Base-by-base conservation (phyloP, 164 flowering plant genomes). In the Vitis rotundifolia region DNA sequence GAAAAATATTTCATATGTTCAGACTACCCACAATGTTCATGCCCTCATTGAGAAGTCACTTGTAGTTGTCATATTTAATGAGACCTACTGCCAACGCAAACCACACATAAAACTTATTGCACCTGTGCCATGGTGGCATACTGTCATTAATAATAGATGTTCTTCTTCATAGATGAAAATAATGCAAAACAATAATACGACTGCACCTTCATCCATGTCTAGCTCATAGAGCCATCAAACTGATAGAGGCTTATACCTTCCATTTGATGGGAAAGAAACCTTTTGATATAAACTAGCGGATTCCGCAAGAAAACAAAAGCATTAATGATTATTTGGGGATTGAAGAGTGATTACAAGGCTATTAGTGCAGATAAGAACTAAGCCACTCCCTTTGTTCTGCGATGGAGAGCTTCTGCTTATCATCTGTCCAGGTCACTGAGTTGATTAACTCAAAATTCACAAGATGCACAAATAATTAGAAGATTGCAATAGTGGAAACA, bases 51-150 rank as follows among this genome's bases (percentile, higher is more conserved):
- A 53, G 59, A 53, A 55, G 68, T 51, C 16, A 66, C 14, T 13
- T 5, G 68, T 52, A 12, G 53, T 66, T 66, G n/a, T 53, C 59
- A 51, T 12, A 53, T 66, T 66, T 11, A 64, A 64, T 51, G 44
- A 64, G 57, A 15, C 51, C 53, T 63, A 48, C 44, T 37, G 44
- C 44, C 6, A 37, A 37, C 2, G 44, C 44, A 37, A 37, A 37
- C 44, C 7, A 37, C 5, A 37, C 44, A 37, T 37, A 37, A 37
- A 37, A 37, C 44, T 53, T 6, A 53, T 13, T 53, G 56, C 14
- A 53, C 15, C 56, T 13, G 16, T 14, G n/a, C 0, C 44, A 53
- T 53, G 56, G 56, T n/a, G n/a, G 15, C 56, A 37, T 37, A 37
- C 44, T 5, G 44, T 37, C 56, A 11, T 13, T 13, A 53, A 13